Evolutionary conservation across 805 yeast species (phyloP).

Genomic region (Saccharomyces jurei): DNA sequence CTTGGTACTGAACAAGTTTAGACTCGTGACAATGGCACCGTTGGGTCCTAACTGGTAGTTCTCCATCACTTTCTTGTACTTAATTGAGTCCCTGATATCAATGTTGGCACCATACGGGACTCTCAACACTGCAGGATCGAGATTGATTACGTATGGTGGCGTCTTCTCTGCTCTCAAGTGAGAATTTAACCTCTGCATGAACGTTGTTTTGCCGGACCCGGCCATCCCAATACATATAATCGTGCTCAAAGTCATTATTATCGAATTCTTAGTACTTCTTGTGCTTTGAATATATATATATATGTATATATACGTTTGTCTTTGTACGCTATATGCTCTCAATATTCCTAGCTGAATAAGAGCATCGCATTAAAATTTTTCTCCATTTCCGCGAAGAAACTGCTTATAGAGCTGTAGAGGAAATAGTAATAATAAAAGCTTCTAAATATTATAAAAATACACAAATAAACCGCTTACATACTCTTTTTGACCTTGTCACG

Average conservation of each 20-base stretch:
- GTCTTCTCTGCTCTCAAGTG: conserved; percentile 65
- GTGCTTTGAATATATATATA: too few relatives aligned
- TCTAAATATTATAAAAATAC: background rate
- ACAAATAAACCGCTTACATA: background rate
- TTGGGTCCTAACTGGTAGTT: conserved; percentile 93
- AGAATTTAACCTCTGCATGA: conserved; percentile 88
- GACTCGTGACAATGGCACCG: conserved; percentile 94
- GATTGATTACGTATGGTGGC: conserved; percentile 85
- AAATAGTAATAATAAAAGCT: background rate
- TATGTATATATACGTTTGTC: background rate
- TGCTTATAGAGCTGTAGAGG: background rate
- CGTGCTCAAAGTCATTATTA: conserved; percentile 33
- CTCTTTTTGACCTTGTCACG: conserved; percentile 39
- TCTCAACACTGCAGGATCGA: conserved; percentile 93
- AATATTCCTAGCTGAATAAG: background rate
- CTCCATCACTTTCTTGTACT: conserved; percentile 93
- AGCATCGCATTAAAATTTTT: background rate
- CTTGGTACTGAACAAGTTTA: conserved; percentile 87
- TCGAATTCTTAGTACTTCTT: background rate
- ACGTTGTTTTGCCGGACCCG: conserved; percentile 92
- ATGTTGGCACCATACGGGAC: conserved; percentile 93
- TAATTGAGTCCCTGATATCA: conserved; percentile 92
- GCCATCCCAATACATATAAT: conserved; percentile 59
- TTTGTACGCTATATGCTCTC: background rate
- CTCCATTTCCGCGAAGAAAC: background rate